These are phyloP conservation scores for Umbelopsis sp. DNA, from an alignment of 371 early-diverging fungal species.

Conservation along the genomic window DNA sequence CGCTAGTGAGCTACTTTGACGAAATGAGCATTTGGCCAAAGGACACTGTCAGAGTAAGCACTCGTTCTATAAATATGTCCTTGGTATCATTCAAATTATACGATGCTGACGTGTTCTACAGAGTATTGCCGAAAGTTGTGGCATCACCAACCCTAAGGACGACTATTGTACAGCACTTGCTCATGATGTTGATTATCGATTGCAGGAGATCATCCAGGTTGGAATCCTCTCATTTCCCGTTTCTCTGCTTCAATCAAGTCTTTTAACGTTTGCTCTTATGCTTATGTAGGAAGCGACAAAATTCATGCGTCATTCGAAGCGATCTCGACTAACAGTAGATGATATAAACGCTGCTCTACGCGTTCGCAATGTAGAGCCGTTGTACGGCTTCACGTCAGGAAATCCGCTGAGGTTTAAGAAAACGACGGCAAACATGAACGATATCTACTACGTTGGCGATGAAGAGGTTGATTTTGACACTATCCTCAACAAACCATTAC, in stretches of 20 bases:
- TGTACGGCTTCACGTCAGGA: conserved; percentile 92
- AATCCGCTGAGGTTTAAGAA: conserved; percentile 79
- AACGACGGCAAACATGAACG: conserved; percentile 61
- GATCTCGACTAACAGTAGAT: conserved; percentile 85
- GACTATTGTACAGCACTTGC: conserved; percentile 88
- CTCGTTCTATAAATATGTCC: not conserved
- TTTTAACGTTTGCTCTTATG: not conserved
- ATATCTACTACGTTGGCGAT: conserved; percentile 95
- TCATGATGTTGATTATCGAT: conserved; percentile 96
- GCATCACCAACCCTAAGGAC: conserved; percentile 91
- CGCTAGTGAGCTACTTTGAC: not conserved
- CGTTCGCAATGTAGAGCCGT: conserved; percentile 97
- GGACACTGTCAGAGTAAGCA: conserved; percentile 49
- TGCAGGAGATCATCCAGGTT: conserved; percentile 95
- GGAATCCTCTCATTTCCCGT: not conserved
- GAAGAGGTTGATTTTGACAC: conserved; percentile 97
- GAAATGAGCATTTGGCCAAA: conserved; percentile 56
- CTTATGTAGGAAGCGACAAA: conserved; percentile 90
- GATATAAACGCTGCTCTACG: conserved; percentile 97
- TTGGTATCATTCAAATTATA: not conserved
- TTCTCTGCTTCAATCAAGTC: not conserved
- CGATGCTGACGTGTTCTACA: conserved; percentile 22
- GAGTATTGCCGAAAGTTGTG: conserved; percentile 91
- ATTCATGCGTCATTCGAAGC: conserved; percentile 97
- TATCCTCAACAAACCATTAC: conserved; percentile 88